Conservation (phyloP, 2,329 filamentous ascomycete genomes). For the Pseudogymnoascus sp. region DNA sequence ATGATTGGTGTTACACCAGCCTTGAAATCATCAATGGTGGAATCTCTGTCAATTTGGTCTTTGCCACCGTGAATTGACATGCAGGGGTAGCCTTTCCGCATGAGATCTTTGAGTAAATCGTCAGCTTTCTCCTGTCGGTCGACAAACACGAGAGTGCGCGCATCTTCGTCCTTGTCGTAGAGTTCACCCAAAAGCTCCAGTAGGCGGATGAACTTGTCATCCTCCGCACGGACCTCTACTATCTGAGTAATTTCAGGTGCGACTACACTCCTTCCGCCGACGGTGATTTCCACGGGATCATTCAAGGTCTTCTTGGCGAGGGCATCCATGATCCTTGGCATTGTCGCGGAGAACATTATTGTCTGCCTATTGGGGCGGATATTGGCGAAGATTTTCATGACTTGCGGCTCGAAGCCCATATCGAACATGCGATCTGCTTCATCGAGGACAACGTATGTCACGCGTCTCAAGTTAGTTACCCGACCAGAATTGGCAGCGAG, state of each 20-base stretch:
- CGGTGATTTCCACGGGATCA: constrained; percentile 82
- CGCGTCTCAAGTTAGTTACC: constrained; percentile 80
- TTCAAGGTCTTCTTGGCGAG: constrained; percentile 81
- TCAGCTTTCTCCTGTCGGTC: constrained; percentile 88
- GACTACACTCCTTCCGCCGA: constrained; percentile 79
- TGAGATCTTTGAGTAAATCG: constrained; percentile 65
- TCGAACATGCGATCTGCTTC: constrained; percentile 99
- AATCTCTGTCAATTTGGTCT: constrained; percentile 87
- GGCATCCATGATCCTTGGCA: constrained; percentile 86
- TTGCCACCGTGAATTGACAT: constrained; percentile 93
- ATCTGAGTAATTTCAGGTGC: constrained; percentile 90
- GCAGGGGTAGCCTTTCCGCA: constrained; percentile 80
- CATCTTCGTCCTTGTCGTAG: constrained; percentile 81
- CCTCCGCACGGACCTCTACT: constrained; percentile 78
- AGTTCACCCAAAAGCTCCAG: constrained; percentile 81
- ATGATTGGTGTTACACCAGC: constrained; percentile 81
- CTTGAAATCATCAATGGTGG: constrained; percentile 89
- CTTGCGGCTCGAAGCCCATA: constrained; percentile 98
- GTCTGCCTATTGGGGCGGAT: constrained; percentile 89
- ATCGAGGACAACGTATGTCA: constrained; percentile 91
- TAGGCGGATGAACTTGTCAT: constrained; percentile 73
- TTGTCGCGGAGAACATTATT: constrained; percentile 92
- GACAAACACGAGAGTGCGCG: constrained; percentile 82
- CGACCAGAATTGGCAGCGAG: constrained; percentile 88
- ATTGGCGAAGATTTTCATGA: constrained; percentile 91